Conservation (phyloP, 306 rosid species). For the Dalbergia cochinchinensis region DNA sequence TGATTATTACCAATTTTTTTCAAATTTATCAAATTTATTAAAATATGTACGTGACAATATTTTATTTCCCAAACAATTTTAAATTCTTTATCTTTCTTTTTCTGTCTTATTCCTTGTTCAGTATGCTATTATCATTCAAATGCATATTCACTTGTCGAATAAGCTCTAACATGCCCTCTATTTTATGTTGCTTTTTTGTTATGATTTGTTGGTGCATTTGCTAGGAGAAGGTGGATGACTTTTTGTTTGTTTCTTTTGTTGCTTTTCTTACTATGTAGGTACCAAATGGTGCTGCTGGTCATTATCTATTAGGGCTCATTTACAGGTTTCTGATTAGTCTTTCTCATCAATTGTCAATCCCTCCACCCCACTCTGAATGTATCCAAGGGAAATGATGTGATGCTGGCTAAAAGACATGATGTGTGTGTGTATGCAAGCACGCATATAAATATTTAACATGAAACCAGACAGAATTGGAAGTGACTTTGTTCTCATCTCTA, state of each 20-base stretch:
- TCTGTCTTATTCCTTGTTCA: slow-evolving; percentile 22
- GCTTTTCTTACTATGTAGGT: slow-evolving; percentile 62
- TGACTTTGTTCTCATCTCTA: neutral
- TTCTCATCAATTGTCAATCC: slow-evolving; percentile 18
- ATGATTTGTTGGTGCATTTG: slow-evolving; percentile 31
- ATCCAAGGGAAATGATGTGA: neutral
- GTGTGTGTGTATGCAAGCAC: too few relatives aligned
- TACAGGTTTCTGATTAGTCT: slow-evolving; percentile 71
- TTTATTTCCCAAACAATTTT: slow-evolving; percentile 20
- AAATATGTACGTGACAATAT: neutral
- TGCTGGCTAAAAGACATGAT: too few relatives aligned
- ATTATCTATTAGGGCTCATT: slow-evolving; percentile 90
- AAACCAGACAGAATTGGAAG: slow-evolving; percentile 5
- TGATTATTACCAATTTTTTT: neutral
- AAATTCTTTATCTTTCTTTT: neutral
- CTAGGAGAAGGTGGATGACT: slow-evolving; percentile 46
- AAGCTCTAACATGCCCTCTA: slow-evolving; percentile 9
- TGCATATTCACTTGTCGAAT: neutral
- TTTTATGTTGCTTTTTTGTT: slow-evolving; percentile 27
- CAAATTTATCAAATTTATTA: slow-evolving; percentile 3
- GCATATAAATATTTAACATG: neutral
- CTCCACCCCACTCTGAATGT: neutral
- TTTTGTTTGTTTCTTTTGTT: slow-evolving; percentile 16
- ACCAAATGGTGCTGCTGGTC: slow-evolving; percentile 98
- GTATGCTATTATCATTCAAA: slow-evolving; percentile 26